Conservation (phyloP, 129 eudicot species). For the Chrysanthemum seticuspe region DNA sequence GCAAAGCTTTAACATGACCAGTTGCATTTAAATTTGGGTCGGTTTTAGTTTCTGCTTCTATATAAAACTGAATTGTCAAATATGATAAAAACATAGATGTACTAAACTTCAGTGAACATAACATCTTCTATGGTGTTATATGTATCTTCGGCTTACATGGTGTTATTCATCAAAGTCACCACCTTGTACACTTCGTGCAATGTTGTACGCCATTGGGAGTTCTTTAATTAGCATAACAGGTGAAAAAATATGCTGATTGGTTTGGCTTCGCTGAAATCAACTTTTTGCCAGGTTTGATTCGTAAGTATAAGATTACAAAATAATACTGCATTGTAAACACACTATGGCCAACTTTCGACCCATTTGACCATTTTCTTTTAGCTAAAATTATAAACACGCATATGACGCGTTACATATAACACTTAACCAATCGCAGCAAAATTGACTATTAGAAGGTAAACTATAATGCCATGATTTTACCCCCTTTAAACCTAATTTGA, state of each 20-base stretch:
- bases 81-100: no score
- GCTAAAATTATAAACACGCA: not conserved
- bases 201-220: slow-evolving; percentile 10
- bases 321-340: not conserved
- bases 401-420: not conserved
- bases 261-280: not conserved
- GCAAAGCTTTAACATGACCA: no score
- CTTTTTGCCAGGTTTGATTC: not conserved
- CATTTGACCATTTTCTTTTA: not conserved
- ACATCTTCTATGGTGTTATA: slow-evolving; percentile 79
- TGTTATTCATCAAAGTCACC: not conserved
- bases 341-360: not conserved
- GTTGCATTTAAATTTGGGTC: no score
- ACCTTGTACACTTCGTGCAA: slow-evolving; percentile 5
- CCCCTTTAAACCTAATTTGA: not conserved
- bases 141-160: not conserved
- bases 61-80: no score
- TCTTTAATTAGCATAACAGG: not conserved
- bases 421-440: not conserved
- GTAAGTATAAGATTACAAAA: not conserved
- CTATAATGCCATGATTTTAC: not conserved
- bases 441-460: not conserved
- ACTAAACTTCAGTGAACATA: slow-evolving; percentile 59
- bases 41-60: no score
- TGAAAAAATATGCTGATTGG: not conserved